Percentiles rank a stretch among this genome's conserved stretches.
phyloP scores from a whole-genome alignment of 2,329 filamentous ascomycete genomes.

The Beauveria sp. region DNA sequence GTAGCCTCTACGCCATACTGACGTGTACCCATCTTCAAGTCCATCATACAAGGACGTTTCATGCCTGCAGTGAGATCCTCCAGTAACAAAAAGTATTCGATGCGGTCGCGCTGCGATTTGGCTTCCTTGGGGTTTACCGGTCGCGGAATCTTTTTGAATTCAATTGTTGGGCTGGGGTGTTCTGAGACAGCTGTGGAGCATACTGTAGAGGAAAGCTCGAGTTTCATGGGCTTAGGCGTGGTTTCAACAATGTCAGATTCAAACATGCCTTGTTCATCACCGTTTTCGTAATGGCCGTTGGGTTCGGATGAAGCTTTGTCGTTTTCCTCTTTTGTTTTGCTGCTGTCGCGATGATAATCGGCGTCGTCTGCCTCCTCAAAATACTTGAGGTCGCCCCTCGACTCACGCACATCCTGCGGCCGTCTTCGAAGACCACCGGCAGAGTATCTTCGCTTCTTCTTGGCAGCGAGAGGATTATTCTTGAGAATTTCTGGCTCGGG shows the following conservation, averaged over 20 bases:
- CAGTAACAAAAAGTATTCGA: conserved; percentile 86
- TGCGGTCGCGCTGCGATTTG: conserved; percentile 57
- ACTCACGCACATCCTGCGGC: conserved; percentile 62
- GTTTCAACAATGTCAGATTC: conserved; percentile 3
- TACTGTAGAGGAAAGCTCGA: conserved; percentile 25
- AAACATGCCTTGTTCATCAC: conserved; percentile 36
- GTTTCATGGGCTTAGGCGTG: not conserved
- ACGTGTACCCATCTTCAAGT: conserved; percentile 96
- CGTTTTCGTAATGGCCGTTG: conserved; percentile 40
- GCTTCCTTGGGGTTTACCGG: conserved; percentile 74
- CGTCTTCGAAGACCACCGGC: conserved; percentile 73
- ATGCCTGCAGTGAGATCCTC: conserved; percentile 96
- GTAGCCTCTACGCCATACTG: conserved; percentile 92
- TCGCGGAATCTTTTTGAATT: conserved; percentile 40
- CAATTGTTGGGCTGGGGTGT: conserved; percentile 29
- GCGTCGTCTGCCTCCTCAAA: conserved; percentile 84
- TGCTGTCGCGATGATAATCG: conserved; percentile 36
- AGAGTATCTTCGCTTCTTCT: conserved; percentile 69
- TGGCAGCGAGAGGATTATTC: conserved; percentile 30
- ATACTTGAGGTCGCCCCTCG: conserved; percentile 75
- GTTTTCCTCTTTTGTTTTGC: not conserved
- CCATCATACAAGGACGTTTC: conserved; percentile 93
- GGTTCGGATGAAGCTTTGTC: not conserved
- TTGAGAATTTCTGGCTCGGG: conserved; percentile 52
- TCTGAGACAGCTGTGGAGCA: conserved; percentile 25